Evolutionary conservation across 345 rosid species (phyloP).

Genomic region (Eucalyptus erythrocorys): DNA sequence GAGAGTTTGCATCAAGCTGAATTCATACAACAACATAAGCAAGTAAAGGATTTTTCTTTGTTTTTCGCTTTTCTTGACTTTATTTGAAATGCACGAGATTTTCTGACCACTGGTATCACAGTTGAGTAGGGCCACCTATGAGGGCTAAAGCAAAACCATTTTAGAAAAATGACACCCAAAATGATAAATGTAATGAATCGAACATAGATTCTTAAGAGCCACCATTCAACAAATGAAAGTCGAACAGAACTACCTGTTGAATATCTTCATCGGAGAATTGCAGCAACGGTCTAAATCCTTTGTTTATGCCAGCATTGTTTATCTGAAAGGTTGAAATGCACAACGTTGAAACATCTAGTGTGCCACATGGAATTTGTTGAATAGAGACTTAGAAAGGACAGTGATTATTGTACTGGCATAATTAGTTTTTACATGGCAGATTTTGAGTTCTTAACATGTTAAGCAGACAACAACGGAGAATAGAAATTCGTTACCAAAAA

Average conservation of each 20-base stretch:
- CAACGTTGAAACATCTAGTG: neutral
- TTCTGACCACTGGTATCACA: neutral
- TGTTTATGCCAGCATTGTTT: conserved; percentile 89
- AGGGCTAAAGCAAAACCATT: neutral
- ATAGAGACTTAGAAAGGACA: neutral
- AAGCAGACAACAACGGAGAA: neutral
- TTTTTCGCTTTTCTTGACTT: neutral
- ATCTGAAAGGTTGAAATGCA: conserved; percentile 25
- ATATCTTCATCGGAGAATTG: conserved; percentile 86
- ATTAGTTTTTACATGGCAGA: neutral
- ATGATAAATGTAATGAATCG: neutral
- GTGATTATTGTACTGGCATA: neutral
- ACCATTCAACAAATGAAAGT: neutral
- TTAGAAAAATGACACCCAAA: neutral
- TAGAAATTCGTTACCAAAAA: no score
- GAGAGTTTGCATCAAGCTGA: neutral
- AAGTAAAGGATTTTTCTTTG: neutral
- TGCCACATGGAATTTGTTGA: neutral
- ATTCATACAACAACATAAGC: neutral
- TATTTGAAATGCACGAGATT: neutral
- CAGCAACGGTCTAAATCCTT: conserved; percentile 85
- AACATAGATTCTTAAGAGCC: neutral
- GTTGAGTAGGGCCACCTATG: neutral
- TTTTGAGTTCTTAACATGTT: neutral
- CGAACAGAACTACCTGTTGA: conserved; percentile 37